phyloP scores from a whole-genome alignment of 176 grass and related monocot genomes.

The Cocos nucifera region DNA sequence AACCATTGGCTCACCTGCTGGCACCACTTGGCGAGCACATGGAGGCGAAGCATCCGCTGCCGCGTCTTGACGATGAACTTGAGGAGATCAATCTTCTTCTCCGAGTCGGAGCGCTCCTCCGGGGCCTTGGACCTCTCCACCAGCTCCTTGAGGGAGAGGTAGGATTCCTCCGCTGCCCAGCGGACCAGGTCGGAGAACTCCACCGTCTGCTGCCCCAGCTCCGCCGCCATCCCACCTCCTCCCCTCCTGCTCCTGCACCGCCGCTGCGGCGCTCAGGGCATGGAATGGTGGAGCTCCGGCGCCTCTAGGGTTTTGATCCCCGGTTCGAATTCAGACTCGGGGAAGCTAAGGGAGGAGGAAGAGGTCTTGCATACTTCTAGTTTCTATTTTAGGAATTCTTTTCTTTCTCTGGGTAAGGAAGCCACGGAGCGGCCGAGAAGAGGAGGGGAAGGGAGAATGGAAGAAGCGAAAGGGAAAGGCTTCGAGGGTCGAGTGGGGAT shows the following conservation, averaged over 20 bases:
- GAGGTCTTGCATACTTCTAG: no score
- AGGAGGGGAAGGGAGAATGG: no score
- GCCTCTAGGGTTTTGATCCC: no score
- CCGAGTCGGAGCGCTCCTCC: slow-evolving; percentile 63
- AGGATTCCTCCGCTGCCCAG: slow-evolving; percentile 79
- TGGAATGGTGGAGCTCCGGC: background rate
- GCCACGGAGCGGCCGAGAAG: no score
- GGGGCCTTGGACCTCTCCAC: slow-evolving; percentile 58
- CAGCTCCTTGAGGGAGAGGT: slow-evolving; percentile 85
- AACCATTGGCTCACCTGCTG: slow-evolving; percentile 47
- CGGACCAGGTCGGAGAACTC: slow-evolving; percentile 73
- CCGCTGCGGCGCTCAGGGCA: background rate
- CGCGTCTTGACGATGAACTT: slow-evolving; percentile 83
- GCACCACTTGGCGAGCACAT: slow-evolving; percentile 98
- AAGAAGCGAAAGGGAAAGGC: no score
- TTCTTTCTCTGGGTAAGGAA: no score
- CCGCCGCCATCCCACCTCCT: slow-evolving; percentile 35
- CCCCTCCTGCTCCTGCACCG: background rate
- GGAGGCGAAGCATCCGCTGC: slow-evolving; percentile 97
- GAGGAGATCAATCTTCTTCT: slow-evolving; percentile 99
- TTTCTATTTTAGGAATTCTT: no score
- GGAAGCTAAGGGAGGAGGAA: no score
- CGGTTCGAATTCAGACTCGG: no score
- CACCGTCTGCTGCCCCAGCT: slow-evolving; percentile 86
- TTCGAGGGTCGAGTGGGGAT: no score